Evolutionary conservation across 495 filamentous ascomycete genomes (phyloP).

Genomic region (Tuber melanosporum): DNA sequence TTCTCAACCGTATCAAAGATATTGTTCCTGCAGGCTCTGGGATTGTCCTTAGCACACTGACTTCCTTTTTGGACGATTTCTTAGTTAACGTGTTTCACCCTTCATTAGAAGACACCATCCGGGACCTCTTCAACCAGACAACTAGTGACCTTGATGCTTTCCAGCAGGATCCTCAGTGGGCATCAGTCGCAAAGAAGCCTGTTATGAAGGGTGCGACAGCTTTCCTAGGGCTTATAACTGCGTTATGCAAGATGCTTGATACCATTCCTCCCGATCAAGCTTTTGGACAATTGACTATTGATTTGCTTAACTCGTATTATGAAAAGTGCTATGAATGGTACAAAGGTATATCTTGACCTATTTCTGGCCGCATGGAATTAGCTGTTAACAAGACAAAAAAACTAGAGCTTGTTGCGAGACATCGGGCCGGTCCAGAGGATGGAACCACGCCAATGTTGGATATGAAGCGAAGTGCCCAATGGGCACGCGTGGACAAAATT

Average conservation of each 20-base stretch:
- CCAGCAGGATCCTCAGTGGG: constrained; percentile 78
- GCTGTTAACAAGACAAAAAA: not conserved
- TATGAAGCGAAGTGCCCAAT: constrained; percentile 38
- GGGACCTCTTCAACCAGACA: constrained; percentile 73
- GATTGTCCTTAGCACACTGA: constrained; percentile 77
- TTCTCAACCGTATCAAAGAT: constrained; percentile 81
- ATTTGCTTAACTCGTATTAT: constrained; percentile 82
- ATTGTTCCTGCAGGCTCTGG: constrained; percentile 82
- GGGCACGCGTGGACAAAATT: constrained; percentile 26
- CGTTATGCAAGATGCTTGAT: constrained; percentile 90
- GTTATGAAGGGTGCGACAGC: constrained; percentile 88
- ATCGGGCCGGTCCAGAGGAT: constrained; percentile 28
- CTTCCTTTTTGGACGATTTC: constrained; percentile 96
- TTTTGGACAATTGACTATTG: constrained; percentile 84
- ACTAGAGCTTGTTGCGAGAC: constrained; percentile 37
- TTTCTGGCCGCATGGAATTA: not conserved
- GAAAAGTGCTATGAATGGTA: constrained; percentile 89
- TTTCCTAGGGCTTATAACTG: constrained; percentile 77
- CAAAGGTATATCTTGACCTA: constrained; percentile 50
- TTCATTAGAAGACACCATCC: constrained; percentile 89
- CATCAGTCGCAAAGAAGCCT: constrained; percentile 64
- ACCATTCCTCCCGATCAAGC: constrained; percentile 94
- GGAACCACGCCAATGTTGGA: constrained; percentile 30
- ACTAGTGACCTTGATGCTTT: constrained; percentile 83
- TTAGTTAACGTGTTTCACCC: constrained; percentile 96